Conservation (phyloP, 2,329 filamentous ascomycete genomes). For the Remersonia thermophila region DNA sequence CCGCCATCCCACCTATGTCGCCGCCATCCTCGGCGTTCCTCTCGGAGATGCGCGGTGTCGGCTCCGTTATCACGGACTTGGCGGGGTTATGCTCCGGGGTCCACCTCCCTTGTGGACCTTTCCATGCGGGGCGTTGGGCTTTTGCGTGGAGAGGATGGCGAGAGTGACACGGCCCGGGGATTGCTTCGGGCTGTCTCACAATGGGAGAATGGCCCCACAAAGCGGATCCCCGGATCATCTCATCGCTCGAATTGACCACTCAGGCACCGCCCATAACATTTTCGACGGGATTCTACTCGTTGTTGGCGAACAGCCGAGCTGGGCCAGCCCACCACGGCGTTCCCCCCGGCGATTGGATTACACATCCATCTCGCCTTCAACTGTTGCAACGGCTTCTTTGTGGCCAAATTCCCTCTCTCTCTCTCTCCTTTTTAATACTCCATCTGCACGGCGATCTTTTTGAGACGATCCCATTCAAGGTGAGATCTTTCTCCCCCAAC, state of each 20-base stretch:
- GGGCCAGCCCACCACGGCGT: too few relatives aligned
- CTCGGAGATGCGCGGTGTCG: constrained; percentile 1
- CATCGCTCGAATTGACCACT: constrained; percentile 7
- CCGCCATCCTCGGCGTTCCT: constrained; percentile 5
- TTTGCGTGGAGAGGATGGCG: background rate
- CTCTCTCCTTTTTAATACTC: too few relatives aligned
- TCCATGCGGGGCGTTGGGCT: too few relatives aligned
- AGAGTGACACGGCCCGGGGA: background rate
- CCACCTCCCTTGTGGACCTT: background rate
- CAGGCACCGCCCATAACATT: constrained; percentile 7
- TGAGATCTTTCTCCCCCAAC: background rate
- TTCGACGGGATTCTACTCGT: too few relatives aligned
- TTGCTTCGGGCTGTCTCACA: constrained; percentile 2
- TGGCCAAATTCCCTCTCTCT: too few relatives aligned
- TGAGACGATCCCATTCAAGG: too few relatives aligned
- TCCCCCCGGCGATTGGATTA: background rate
- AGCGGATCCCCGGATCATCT: constrained; percentile 8
- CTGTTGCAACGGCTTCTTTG: background rate
- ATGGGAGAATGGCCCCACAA: background rate
- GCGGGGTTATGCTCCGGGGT: background rate
- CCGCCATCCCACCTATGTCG: too few relatives aligned
- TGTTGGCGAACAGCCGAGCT: too few relatives aligned
- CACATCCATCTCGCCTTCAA: background rate
- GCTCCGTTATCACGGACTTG: constrained; percentile 3
- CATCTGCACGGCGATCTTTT: too few relatives aligned